Conservation (phyloP, 2,329 filamentous ascomycete species). For the Septoria linicola region DNA sequence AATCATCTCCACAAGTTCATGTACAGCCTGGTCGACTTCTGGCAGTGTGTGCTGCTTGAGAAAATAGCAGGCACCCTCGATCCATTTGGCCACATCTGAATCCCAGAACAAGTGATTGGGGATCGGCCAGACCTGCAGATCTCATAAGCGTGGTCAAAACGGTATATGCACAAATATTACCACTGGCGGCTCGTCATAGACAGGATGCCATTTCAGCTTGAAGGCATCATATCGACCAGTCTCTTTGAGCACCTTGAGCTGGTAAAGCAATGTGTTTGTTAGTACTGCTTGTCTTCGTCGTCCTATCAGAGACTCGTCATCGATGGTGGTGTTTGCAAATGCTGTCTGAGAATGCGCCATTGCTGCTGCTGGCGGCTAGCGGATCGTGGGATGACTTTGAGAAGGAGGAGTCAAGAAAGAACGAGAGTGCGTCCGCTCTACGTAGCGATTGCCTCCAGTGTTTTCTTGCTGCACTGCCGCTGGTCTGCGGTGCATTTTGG, state of each 20-base stretch:
- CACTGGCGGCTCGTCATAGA: constrained; percentile 52
- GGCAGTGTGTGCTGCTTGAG: constrained; percentile 45
- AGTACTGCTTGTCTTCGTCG: constrained; percentile 45
- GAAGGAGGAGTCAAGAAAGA: too few species aligned
- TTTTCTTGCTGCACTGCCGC: too few species aligned
- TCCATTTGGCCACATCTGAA: constrained; percentile 59
- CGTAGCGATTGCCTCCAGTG: too few species aligned
- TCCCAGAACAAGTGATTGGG: constrained; percentile 63
- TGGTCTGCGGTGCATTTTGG: too few species aligned
- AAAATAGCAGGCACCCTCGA: constrained; percentile 62
- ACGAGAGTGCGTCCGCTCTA: too few species aligned
- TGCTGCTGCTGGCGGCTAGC: neutral
- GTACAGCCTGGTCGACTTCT: constrained; percentile 52
- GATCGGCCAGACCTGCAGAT: constrained; percentile 50
- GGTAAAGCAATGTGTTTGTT: constrained; percentile 50
- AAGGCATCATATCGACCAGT: constrained; percentile 58
- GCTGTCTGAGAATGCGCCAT: constrained; percentile 47
- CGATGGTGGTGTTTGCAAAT: constrained; percentile 36
- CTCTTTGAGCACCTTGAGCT: constrained; percentile 54
- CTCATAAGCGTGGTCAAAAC: neutral
- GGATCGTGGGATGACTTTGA: neutral
- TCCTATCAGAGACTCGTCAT: constrained; percentile 38
- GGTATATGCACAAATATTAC: constrained; percentile 6
- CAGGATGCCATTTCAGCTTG: constrained; percentile 56
- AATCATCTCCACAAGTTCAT: constrained; percentile 60